Conservation (phyloP, 306 rosid species). For the Acacia confusa region DNA sequence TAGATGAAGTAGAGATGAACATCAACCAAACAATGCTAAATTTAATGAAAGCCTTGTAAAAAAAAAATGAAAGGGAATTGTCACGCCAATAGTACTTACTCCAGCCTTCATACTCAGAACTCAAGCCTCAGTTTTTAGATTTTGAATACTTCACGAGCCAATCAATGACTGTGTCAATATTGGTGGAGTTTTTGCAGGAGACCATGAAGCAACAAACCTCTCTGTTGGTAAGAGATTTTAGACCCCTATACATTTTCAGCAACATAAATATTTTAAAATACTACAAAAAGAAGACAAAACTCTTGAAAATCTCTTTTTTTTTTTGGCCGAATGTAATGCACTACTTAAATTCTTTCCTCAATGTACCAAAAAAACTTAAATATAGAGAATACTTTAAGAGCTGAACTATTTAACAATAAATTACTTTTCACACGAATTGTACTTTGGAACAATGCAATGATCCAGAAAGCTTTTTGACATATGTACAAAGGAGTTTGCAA, state of each 20-base stretch:
- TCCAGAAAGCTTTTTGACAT: conserved; percentile 14
- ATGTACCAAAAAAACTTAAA: background rate
- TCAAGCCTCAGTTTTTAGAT: conserved; percentile 50
- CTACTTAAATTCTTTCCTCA: background rate
- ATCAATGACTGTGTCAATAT: conserved; percentile 58
- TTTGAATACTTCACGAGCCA: conserved; percentile 74
- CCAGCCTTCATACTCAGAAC: conserved; percentile 23
- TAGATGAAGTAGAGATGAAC: background rate
- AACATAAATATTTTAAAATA: background rate
- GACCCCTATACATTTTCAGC: conserved; percentile 48
- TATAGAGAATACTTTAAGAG: background rate
- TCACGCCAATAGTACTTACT: conserved; percentile 18
- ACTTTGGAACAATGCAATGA: conserved; percentile 7
- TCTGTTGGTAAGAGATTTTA: conserved; percentile 55
- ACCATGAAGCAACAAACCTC: conserved; percentile 79
- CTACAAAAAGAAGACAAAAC: background rate
- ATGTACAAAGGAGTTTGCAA: background rate
- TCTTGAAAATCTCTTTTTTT: background rate
- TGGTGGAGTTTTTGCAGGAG: conserved; percentile 73
- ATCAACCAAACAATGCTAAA: conserved; percentile 8
- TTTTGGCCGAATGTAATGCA: conserved; percentile 2
- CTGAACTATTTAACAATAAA: background rate
- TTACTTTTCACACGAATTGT: background rate
- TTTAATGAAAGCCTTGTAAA: conserved; percentile 22
- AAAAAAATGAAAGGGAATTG: conserved; percentile 13